Evolutionary conservation across 179 eudicot species (phyloP).

Genomic region (Patellifolia procumbens): DNA sequence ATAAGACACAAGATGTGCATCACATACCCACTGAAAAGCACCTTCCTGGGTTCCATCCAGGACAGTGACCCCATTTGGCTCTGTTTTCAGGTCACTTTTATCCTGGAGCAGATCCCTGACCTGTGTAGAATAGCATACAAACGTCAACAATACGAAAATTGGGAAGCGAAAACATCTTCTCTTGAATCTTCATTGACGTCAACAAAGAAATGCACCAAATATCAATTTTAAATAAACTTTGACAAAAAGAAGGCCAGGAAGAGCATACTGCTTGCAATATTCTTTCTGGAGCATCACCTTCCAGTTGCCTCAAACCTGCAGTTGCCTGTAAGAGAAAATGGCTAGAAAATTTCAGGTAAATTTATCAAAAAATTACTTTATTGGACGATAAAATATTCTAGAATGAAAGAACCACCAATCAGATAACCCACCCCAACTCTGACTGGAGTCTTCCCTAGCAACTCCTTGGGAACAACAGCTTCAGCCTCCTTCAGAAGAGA

Average conservation of each 20-base stretch:
- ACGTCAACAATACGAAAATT: background rate
- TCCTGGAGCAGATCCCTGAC: constrained; percentile 69
- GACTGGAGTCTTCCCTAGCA: constrained; percentile 76
- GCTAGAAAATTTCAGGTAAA: background rate
- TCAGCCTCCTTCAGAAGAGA: constrained; percentile 66
- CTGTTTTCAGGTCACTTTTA: constrained; percentile 61
- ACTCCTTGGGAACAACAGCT: constrained; percentile 62
- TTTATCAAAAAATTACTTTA: background rate
- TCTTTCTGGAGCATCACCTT: constrained; percentile 83
- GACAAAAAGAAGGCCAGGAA: constrained; percentile 1
- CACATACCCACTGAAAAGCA: constrained; percentile 92
- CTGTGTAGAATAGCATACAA: constrained; percentile 38
- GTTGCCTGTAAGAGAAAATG: constrained; percentile 61
- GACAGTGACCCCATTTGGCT: constrained; percentile 74
- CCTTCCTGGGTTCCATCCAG: constrained; percentile 98
- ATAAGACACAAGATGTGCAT: background rate
- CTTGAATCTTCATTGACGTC: background rate
- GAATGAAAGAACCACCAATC: constrained; percentile 1
- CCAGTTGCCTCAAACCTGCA: constrained; percentile 95
- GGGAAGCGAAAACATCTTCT: background rate
- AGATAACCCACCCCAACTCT: constrained; percentile 79
- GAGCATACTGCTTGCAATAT: constrained; percentile 85
- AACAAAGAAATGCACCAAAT: background rate
- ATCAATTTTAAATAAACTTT: background rate
- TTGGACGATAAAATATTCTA: background rate